These are phyloP conservation scores for Moesziomyces globuligerus DNA, from an alignment of 1,284 basidiomycete genomes.

Conservation along the genomic window DNA sequence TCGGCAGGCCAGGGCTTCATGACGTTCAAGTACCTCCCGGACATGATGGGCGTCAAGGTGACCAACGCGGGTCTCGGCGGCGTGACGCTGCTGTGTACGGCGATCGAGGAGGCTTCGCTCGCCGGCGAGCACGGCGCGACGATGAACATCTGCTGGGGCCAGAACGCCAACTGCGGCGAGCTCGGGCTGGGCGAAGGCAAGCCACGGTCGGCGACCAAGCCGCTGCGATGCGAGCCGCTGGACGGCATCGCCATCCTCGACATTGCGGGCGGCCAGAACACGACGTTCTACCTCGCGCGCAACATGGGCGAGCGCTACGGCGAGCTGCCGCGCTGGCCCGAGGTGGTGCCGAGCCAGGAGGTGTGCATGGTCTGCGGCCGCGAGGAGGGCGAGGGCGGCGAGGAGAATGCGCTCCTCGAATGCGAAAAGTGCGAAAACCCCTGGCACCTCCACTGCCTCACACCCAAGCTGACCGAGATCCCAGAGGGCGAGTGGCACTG, in stretches of 20 bases:
- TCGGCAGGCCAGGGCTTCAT: conserved; percentile 57
- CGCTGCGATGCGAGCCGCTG: conserved; percentile 77
- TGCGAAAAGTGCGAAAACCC: conserved; percentile 82
- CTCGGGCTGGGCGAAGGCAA: conserved; percentile 82
- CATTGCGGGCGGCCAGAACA: conserved; percentile 84
- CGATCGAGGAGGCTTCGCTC: conserved; percentile 71
- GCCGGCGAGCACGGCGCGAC: conserved; percentile 72
- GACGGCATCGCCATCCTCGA: conserved; percentile 80
- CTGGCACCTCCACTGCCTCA: conserved; percentile 83
- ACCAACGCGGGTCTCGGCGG: conserved; percentile 78
- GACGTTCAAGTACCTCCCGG: conserved; percentile 57
- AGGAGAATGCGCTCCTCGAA: conserved; percentile 58
- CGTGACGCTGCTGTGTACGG: conserved; percentile 86
- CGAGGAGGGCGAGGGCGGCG: conserved; percentile 72
- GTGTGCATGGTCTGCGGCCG: conserved; percentile 77
- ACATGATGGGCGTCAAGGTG: conserved; percentile 61
- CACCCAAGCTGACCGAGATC: conserved; percentile 78
- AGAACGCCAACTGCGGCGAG: conserved; percentile 78
- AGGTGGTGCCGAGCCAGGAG: conserved; percentile 74
- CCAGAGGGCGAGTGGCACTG: conserved; percentile 75
- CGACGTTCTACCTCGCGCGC: conserved; percentile 77
- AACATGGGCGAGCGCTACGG: conserved; percentile 71
- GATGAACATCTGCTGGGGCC: conserved; percentile 87
- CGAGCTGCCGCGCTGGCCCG: conserved; percentile 61
- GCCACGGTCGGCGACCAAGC: conserved; percentile 87